Percentiles rank a stretch among this genome's conserved stretches.
Conservation (phyloP, 306 rosid species). For the Cucurbita argyrosperma region DNA sequence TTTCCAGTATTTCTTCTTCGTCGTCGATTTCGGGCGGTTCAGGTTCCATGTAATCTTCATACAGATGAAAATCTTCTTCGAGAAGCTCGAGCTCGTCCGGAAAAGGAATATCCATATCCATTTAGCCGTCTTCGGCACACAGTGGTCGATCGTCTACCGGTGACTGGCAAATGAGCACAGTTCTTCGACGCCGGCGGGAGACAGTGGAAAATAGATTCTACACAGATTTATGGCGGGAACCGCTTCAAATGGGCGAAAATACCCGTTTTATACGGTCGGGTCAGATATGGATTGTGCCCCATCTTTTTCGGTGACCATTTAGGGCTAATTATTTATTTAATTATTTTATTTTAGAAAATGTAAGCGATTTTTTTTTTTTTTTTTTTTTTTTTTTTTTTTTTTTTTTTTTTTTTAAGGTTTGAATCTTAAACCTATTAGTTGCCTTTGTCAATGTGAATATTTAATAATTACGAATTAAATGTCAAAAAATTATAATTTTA, state of each 20-base stretch:
- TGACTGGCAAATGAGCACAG: neutral
- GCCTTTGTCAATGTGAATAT: too few relatives aligned
- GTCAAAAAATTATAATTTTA: too few relatives aligned
- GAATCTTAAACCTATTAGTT: too few relatives aligned
- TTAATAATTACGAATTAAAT: too few relatives aligned
- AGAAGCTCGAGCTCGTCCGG: slow-evolving; percentile 80
- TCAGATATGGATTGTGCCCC: too few relatives aligned
- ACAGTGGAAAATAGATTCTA: neutral
- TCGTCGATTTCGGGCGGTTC: slow-evolving; percentile 29
- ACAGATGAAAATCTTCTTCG: slow-evolving; percentile 35
- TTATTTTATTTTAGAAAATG: too few relatives aligned
- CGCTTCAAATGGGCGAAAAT: neutral
- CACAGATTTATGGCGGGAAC: neutral
- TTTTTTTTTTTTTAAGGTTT: too few relatives aligned
- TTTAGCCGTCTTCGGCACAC: neutral
- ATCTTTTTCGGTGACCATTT: neutral
- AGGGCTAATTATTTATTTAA: neutral
- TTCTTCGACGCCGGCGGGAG: neutral
- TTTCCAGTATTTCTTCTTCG: slow-evolving; percentile 11
- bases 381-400: too few relatives aligned
- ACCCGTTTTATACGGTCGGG: neutral
- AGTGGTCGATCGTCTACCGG: neutral
- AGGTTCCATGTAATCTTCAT: slow-evolving; percentile 26
- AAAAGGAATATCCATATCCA: slow-evolving; percentile 58
- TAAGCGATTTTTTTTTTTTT: too few relatives aligned